Base-by-base conservation (phyloP, 73 alveolate genomes). In the Symbiodinium pilosum region DNA sequence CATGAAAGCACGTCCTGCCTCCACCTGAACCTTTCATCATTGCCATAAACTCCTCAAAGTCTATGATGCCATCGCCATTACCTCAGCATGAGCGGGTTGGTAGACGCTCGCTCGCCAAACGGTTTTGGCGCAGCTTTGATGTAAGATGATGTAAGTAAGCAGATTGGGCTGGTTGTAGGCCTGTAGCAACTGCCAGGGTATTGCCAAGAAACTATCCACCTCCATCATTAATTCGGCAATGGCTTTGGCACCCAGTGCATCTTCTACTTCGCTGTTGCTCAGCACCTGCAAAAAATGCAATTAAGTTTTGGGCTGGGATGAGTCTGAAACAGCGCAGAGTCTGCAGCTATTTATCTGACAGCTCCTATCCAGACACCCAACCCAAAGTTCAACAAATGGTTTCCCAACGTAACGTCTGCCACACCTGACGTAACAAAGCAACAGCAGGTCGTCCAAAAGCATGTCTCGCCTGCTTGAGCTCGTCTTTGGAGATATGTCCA, bases 21-120 rank as follows among this genome's bases (percentile, higher is more conserved):
- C 47, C 54, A 51, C 56, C 56, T 39, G 51, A 34, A 40, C 95
- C 95, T 71, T 86, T 69, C 99, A 95, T 95, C 99, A 95, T 95
- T 69, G 92, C 86, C 92, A 95, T 84, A 24, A 95, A 95, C 83
- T 95, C 99, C 73, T 95, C 98, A 51, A 95, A 95, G 98, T 87
- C 99, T 28, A 95, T 95, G 86, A 75, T 75, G 73, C 99, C 99
- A 39, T 95, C 99, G 2, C 93, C 98, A 83, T 92, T 88, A 75
- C 95, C 95, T 88, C 47, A 28, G 81, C 24, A 28, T 64, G 81
- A 26, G 2, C 9, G 3, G 28, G 89, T 30, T 69, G 41, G 83
- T 24, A 26, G 24, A 69, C 3, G 43, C 28, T 12, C n/a, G n/a
- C 69, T 52, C 69, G 69, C 9, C 69, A 52, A 12, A 9, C 20